Evolutionary conservation across 495 filamentous ascomycete genomes (phyloP).

Genomic region (Trichoderma asperelloides): DNA sequence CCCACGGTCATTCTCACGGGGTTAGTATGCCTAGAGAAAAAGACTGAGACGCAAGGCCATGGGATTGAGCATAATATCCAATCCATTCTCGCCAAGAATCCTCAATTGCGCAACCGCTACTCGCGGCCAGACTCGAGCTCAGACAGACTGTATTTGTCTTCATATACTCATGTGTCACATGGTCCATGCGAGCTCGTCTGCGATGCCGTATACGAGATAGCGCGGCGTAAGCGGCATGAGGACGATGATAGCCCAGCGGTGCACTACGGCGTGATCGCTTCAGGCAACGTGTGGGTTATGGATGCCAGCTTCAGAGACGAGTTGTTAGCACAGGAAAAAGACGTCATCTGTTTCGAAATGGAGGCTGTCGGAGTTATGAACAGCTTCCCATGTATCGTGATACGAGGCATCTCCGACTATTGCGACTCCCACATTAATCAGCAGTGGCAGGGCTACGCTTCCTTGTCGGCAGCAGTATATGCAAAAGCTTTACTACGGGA

Average conservation of each 20-base stretch:
- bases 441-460: conserved; percentile 17
- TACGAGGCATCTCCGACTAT: conserved; percentile 33
- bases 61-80: too few species aligned
- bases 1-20: neutral
- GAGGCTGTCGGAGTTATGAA: conserved; percentile 5
- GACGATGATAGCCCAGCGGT: conserved; percentile 9
- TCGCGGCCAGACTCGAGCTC: too few species aligned
- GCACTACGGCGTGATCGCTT: conserved; percentile 25
- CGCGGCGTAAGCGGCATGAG: neutral
- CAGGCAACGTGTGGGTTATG: conserved; percentile 19
- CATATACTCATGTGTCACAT: too few species aligned
- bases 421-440: conserved; percentile 27
- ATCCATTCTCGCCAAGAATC: too few species aligned
- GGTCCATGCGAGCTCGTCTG: neutral
- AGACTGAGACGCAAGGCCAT: too few species aligned
- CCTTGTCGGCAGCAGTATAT: conserved; percentile 17
- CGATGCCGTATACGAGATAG: neutral
- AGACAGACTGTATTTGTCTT: too few species aligned
- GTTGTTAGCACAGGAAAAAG: neutral
- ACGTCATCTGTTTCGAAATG: conserved; percentile 11
- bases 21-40: neutral
- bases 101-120: too few species aligned
- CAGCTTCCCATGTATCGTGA: too few species aligned
- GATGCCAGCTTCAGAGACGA: conserved; percentile 11
- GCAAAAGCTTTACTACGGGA: too few species aligned